Evolutionary conservation across 257 asterid species (phyloP).

Genomic region (Fraxinus anomala): DNA sequence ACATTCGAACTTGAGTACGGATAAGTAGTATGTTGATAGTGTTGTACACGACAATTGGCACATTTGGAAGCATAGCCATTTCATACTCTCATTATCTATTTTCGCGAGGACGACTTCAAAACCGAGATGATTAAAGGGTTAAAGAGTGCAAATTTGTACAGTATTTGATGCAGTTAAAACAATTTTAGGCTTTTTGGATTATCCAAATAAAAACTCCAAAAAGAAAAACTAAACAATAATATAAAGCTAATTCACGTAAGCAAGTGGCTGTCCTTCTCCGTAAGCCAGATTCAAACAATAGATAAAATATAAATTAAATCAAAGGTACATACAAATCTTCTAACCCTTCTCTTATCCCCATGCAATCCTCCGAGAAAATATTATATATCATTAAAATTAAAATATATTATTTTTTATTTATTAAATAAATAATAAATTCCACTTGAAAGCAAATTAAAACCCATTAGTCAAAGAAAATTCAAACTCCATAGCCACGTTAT

Average conservation of each 20-base stretch:
- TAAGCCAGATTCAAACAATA: conserved; percentile 37
- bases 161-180: background rate
- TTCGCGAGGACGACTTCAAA: no score
- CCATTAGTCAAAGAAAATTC: conserved; percentile 39
- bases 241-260: background rate
- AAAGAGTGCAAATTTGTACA: conserved; percentile 1
- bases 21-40: background rate
- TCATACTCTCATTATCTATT: no score
- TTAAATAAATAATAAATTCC: conserved; percentile 12
- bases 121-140: conserved; percentile 12
- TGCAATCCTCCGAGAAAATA: conserved; percentile 24
- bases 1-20: background rate
- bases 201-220: conserved; percentile 20
- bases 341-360: conserved; percentile 44
- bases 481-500: conserved; percentile 38
- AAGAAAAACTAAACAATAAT: conserved; percentile 4
- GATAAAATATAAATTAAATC: conserved; percentile 31
- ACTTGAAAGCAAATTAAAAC: background rate
- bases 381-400: background rate
- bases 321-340: conserved; percentile 21
- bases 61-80: no score
- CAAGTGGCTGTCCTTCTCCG: conserved; percentile 18
- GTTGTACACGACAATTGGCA: no score
- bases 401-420: conserved; percentile 1
- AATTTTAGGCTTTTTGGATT: conserved; percentile 5